A percentile compares a stretch with the other conserved stretches of the same genome.
phyloP scores from a whole-genome alignment of 306 rosid species.

The Lathyrus tuberosus region DNA sequence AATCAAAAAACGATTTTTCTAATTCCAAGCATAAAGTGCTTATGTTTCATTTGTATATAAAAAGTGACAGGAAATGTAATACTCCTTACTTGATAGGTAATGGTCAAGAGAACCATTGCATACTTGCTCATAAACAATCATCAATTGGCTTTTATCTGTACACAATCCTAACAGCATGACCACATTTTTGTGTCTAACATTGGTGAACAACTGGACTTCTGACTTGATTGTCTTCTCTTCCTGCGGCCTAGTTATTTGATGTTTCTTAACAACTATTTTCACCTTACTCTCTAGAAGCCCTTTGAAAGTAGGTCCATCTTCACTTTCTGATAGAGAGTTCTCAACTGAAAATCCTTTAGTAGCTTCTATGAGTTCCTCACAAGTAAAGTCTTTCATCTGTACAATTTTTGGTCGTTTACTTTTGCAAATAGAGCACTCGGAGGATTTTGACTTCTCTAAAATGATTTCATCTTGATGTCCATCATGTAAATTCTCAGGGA shows the following conservation, averaged over 20 bases:
- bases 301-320: slow-evolving; percentile 61
- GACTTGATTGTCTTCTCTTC: slow-evolving; percentile 62
- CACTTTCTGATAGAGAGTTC: slow-evolving; percentile 62
- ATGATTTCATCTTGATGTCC: slow-evolving; percentile 9
- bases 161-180: slow-evolving; percentile 74
- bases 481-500: slow-evolving; percentile 35
- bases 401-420: slow-evolving; percentile 54
- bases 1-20: neutral
- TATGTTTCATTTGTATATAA: slow-evolving; percentile 12
- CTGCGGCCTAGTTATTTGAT: slow-evolving; percentile 51
- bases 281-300: slow-evolving; percentile 53
- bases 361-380: slow-evolving; percentile 60
- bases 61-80: neutral
- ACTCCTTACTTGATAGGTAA: slow-evolving; percentile 66
- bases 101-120: slow-evolving; percentile 80
- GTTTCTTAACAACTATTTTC: slow-evolving; percentile 72
- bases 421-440: slow-evolving; percentile 58
- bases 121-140: slow-evolving; percentile 70
- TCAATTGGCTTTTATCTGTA: slow-evolving; percentile 48
- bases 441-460: slow-evolving; percentile 39
- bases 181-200: slow-evolving; percentile 72
- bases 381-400: slow-evolving; percentile 57
- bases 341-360: slow-evolving; percentile 59
- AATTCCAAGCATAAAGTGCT: neutral
- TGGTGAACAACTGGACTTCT: slow-evolving; percentile 57